These are phyloP conservation scores for Sphaerulina populicola DNA, from an alignment of 2,329 filamentous ascomycete species.

Conservation along the genomic window DNA sequence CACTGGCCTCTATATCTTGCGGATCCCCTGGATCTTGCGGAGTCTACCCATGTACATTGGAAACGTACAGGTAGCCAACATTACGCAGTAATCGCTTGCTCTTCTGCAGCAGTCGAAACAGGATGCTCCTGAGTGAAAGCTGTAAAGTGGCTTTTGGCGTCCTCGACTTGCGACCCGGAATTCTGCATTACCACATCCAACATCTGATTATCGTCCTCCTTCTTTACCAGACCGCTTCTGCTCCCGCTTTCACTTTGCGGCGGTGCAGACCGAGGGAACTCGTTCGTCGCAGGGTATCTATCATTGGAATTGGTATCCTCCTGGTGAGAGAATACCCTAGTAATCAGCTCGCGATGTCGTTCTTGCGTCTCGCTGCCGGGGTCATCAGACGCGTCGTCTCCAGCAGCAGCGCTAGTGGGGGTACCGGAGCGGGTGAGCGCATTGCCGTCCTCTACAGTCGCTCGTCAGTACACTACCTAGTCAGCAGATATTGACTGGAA, in stretches of 20 bases:
- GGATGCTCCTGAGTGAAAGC: neutral
- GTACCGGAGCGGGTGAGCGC: conserved; percentile 18
- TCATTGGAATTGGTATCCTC: conserved; percentile 15
- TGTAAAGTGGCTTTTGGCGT: conserved; percentile 1
- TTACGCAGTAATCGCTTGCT: conserved; percentile 4
- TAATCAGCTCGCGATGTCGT: conserved; percentile 28
- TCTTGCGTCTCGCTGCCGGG: conserved; percentile 19
- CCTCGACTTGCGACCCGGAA: conserved; percentile 6
- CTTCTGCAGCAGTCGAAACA: neutral
- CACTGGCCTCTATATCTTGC: neutral
- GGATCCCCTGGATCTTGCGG: neutral
- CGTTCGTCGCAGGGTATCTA: conserved; percentile 21
- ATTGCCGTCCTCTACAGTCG: conserved; percentile 16
- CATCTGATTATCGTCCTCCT: neutral
- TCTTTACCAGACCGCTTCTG: conserved; percentile 4
- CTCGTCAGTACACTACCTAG: conserved; percentile 3
- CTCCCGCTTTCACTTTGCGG: conserved; percentile 5
- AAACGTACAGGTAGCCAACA: neutral
- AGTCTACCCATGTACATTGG: neutral
- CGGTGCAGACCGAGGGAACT: conserved; percentile 3
- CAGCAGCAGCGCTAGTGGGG: conserved; percentile 15
- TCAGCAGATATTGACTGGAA: neutral
- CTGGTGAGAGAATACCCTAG: conserved; percentile 23
- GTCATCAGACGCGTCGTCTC: conserved; percentile 19
- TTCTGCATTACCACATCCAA: conserved; percentile 18